A percentile compares a stretch with the other conserved stretches of the same genome.
phyloP scores from a whole-genome alignment of 495 filamentous ascomycete species.

The Lineolata rhizophorae region DNA sequence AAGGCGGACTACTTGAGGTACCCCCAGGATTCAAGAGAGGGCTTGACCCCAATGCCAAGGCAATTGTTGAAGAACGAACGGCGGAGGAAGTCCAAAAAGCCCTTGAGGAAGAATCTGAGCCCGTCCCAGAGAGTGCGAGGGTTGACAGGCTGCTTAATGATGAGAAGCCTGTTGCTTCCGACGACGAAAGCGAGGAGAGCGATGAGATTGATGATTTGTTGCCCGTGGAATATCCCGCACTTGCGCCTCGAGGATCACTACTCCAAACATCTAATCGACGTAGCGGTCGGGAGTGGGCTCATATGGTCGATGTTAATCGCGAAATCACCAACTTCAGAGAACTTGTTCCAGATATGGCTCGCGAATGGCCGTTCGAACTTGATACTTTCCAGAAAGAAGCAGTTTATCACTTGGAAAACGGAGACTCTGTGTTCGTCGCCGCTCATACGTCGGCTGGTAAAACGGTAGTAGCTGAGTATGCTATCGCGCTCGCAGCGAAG shows the following conservation, averaged over 20 bases:
- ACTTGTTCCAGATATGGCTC: constrained; percentile 86
- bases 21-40: constrained; percentile 71
- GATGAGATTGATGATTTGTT: constrained; percentile 84
- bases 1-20: constrained; percentile 58
- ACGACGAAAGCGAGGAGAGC: constrained; percentile 18
- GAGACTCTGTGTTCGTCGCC: constrained; percentile 96
- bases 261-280: constrained; percentile 48
- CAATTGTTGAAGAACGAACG: constrained; percentile 29
- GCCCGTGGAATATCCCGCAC: constrained; percentile 77
- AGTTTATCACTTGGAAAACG: constrained; percentile 87
- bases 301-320: constrained; percentile 87
- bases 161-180: too few species aligned
- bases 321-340: constrained; percentile 81
- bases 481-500: constrained; percentile 80
- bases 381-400: constrained; percentile 98
- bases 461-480: constrained; percentile 95
- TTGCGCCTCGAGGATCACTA: too few species aligned
- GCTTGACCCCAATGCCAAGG: constrained; percentile 45
- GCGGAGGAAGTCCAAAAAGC: constrained; percentile 54
- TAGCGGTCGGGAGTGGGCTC: constrained; percentile 78
- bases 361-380: constrained; percentile 89
- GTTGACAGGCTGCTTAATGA: too few species aligned
- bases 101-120: constrained; percentile 43
- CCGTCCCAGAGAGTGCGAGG: constrained; percentile 13
- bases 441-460: constrained; percentile 96